phyloP scores from a whole-genome alignment of 306 rosid species.

The Pachyrhizus erosus region DNA sequence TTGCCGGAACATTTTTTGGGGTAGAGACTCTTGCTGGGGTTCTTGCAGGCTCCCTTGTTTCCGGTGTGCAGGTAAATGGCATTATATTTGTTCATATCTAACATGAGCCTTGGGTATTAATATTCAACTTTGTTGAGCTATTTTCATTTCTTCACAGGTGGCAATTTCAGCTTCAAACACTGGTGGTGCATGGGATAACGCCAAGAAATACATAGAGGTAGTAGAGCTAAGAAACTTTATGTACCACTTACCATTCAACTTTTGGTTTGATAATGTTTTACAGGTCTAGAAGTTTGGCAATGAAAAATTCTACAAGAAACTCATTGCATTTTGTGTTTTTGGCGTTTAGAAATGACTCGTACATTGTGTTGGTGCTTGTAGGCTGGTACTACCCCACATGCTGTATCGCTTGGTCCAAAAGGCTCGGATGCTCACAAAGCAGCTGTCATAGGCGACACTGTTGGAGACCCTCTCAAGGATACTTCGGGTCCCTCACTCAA shows the following conservation, averaged over 20 bases:
- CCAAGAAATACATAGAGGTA: conserved; percentile 80
- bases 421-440: conserved; percentile 73
- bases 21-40: conserved; percentile 78
- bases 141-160: conserved; percentile 43
- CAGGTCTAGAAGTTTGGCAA: background rate
- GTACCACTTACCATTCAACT: conserved; percentile 23
- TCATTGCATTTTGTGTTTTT: conserved; percentile 11
- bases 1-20: conserved; percentile 74
- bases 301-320: conserved; percentile 1
- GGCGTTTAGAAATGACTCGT: background rate
- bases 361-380: conserved; percentile 17
- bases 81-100: background rate
- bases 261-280: background rate
- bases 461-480: conserved; percentile 72
- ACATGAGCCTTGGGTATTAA: background rate
- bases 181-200: conserved; percentile 76
- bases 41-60: conserved; percentile 79
- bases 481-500: conserved; percentile 76
- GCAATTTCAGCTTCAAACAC: conserved; percentile 81
- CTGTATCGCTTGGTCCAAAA: conserved; percentile 70
- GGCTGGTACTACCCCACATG: conserved; percentile 71
- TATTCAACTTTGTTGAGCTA: background rate
- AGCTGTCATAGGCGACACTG: conserved; percentile 65
- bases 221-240: conserved; percentile 25
- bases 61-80: conserved; percentile 73